These are phyloP conservation scores for Amylostereum chailletii DNA, from an alignment of 1,284 basidiomycete genomes.

Conservation along the genomic window DNA sequence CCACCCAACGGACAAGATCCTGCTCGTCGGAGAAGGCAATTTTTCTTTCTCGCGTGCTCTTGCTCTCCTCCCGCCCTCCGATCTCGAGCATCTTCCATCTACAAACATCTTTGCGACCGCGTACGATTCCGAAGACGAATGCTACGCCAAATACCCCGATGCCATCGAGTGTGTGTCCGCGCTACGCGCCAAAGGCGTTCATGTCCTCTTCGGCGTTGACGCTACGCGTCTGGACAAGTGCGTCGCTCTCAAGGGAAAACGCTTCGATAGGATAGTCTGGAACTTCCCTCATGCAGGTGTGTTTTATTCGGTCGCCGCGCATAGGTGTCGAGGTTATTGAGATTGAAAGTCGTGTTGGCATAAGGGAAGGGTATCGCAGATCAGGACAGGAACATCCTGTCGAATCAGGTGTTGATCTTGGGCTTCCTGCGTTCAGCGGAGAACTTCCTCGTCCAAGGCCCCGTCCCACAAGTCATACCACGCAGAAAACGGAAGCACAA, in stretches of 20 bases:
- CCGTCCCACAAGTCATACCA: constrained; percentile 33
- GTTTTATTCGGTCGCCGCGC: constrained; percentile 15
- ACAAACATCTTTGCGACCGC: constrained; percentile 79
- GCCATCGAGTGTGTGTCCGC: constrained; percentile 51
- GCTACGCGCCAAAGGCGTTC: constrained; percentile 54
- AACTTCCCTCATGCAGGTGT: constrained; percentile 95
- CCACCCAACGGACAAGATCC: constrained; percentile 63
- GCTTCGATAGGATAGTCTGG: constrained; percentile 83
- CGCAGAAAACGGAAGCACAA: constrained; percentile 37
- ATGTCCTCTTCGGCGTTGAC: constrained; percentile 81
- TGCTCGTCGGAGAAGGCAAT: constrained; percentile 93
- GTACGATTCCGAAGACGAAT: constrained; percentile 75
- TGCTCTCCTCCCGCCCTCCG: constrained; percentile 40
- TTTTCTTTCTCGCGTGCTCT: constrained; percentile 88
- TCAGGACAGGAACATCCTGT: constrained; percentile 88
- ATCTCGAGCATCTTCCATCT: constrained; percentile 49
- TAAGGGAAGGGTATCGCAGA: constrained; percentile 89
- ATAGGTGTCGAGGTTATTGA: not conserved
- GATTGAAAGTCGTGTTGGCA: constrained; percentile 3
- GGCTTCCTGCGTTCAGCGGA: constrained; percentile 76
- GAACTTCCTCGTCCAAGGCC: constrained; percentile 53
- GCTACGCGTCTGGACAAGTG: constrained; percentile 68
- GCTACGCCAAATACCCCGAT: constrained; percentile 82
- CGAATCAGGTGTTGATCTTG: constrained; percentile 86
- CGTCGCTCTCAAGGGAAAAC: constrained; percentile 42